Conservation (phyloP, 805 yeast genomes). For the Saccharomycopsis synnaedendra region DNA sequence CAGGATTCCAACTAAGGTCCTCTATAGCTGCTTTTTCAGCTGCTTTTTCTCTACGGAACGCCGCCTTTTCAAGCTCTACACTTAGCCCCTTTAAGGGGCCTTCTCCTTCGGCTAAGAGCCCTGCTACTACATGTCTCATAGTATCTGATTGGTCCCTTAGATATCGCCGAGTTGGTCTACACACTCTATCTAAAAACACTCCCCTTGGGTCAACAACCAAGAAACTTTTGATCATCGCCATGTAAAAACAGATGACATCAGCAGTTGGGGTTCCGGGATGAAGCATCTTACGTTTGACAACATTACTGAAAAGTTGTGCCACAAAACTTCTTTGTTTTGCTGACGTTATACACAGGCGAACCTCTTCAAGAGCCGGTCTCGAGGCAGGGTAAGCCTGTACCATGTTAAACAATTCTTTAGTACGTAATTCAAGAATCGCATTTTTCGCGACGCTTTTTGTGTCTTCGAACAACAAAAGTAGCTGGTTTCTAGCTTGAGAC, state of each 20-base stretch:
- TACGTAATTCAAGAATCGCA: constrained; percentile 30
- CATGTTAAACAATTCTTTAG: constrained; percentile 47
- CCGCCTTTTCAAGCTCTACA: constrained; percentile 33
- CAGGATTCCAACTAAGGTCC: constrained; percentile 64
- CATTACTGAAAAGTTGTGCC: constrained; percentile 36
- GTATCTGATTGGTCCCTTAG: constrained; percentile 68
- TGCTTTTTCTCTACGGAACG: constrained; percentile 11
- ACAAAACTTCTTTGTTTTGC: constrained; percentile 38
- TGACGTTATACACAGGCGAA: constrained; percentile 38
- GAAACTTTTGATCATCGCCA: constrained; percentile 61
- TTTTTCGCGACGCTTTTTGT: background rate
- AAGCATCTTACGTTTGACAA: constrained; percentile 37
- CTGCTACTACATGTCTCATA: constrained; percentile 55
- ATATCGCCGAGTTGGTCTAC: constrained; percentile 63
- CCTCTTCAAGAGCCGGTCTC: constrained; percentile 41
- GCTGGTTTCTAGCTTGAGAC: too few relatives aligned
- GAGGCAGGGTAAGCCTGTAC: constrained; percentile 44
- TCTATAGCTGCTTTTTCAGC: constrained; percentile 21
- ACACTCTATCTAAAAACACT: constrained; percentile 65
- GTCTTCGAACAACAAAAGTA: background rate
- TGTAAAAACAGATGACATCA: constrained; percentile 58
- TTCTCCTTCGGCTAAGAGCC: constrained; percentile 40
- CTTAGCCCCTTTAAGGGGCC: constrained; percentile 40
- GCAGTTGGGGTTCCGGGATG: constrained; percentile 78
- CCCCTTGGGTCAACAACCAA: constrained; percentile 78